Conservation (phyloP, 2,329 filamentous ascomycete species). For the Ophiostoma australiae region DNA sequence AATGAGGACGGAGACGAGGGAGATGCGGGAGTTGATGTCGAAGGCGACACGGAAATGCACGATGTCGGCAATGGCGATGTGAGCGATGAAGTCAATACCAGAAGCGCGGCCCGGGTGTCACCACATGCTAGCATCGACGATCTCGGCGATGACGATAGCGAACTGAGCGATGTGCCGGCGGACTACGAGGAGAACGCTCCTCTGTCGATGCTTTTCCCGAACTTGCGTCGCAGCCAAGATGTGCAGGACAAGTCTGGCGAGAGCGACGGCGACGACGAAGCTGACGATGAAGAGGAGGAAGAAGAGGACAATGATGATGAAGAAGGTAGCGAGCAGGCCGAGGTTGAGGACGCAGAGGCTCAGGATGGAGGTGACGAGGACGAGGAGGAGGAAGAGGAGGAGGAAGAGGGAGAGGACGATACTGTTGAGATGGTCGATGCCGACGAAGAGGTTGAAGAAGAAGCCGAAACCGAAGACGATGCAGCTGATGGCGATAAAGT, state of each 20-base stretch:
- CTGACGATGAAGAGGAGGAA: constrained; percentile 32
- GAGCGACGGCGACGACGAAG: constrained; percentile 27
- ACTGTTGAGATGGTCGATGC: background rate
- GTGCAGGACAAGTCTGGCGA: constrained; percentile 24
- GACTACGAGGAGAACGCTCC: constrained; percentile 56
- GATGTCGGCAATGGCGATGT: constrained; percentile 6
- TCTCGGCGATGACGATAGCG: constrained; percentile 64
- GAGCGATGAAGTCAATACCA: constrained; percentile 28
- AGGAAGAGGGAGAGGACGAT: background rate
- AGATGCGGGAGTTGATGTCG: constrained; percentile 21
- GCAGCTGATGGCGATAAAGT: background rate
- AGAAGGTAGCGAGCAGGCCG: background rate
- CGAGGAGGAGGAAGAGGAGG: constrained; percentile 21
- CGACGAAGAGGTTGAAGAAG: background rate
- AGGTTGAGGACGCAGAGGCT: constrained; percentile 27
- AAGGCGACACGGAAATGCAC: constrained; percentile 22
- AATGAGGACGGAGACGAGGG: constrained; percentile 34
- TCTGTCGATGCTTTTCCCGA: constrained; percentile 50
- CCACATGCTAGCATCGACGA: constrained; percentile 58
- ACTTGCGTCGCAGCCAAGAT: constrained; percentile 40
- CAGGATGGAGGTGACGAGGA: background rate
- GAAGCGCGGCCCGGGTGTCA: constrained; percentile 41
- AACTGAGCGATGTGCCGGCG: constrained; percentile 59
- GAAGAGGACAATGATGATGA: constrained; percentile 24
- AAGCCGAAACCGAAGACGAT: background rate